Base-by-base conservation (phyloP, 768 basidiomycete species). In the Boletus sp. region DNA sequence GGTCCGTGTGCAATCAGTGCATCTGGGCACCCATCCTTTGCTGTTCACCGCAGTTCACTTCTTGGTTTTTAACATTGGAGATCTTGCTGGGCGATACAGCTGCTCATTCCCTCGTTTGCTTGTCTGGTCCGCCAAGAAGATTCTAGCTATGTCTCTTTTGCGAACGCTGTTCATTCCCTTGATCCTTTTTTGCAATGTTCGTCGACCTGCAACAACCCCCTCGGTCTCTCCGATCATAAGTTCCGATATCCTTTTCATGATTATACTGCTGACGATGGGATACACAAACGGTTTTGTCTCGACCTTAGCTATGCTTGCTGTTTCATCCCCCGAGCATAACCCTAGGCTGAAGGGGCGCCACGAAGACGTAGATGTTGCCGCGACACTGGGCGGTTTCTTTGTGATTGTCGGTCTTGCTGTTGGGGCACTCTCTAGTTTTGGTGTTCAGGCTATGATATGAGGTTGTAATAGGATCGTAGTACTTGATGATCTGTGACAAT, bases 101-200 rank as follows among this genome's bases (percentile, higher is more conserved):
- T 90, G 88, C 68, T 80, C 87, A 6, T 77, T 84, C 61, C 85
- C 87, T 7, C 65, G 68, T 8, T 69, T 93, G 21, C 69, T 85
- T 32, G 73, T 93, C 49, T 93, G 90, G 83, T 84, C 84, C 4
- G 79, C 82, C 6, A 78, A 74, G 23, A 78, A 79, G 33, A 79
- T 95, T 37, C 67, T 92, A 15, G 64, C 67, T 7, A 71, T 91
- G 25, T 86, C 92, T 15, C 66, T 88, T 39, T 69, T 82, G 4
- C 84, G 94, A 51, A 88, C 85, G 2, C 64, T 93, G 33, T 95
- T 96, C 73, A 82, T 97, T 45, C 92, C 92, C 30, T 63, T 94
- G 39, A 87, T 96, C 70, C 78, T 96, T n/a, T 76, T 87, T 72
- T 96, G 93, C 78, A 97, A 97, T 65, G 72, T 95, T 39, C 82